Base-by-base conservation (phyloP, 2,329 filamentous ascomycete genomes). In the Aotearoamyces nothofagi region DNA sequence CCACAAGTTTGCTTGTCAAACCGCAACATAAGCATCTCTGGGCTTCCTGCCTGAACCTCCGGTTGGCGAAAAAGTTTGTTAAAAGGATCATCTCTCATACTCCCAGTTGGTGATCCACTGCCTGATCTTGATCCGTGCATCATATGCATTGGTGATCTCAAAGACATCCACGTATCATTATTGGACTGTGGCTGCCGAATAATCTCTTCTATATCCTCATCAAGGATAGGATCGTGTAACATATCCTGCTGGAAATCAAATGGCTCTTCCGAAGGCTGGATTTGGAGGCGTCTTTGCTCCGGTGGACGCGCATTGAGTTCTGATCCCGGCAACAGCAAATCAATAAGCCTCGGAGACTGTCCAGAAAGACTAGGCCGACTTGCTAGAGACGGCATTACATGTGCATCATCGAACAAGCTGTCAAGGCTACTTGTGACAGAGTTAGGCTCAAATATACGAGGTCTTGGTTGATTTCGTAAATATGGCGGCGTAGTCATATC, bases 1-100 rank as follows among this genome's bases (percentile, higher is more conserved):
- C 73, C 73, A 44, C 75, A 80, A 0, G 75, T 80, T 32, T 73
- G 56, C 38, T 60, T 63, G 42, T 78, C 69, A 41, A 76, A 80
- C 15, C 70, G 63, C 28, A 68, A 47, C 28, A 70, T 63, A 13
- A 79, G 53, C 56, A 69, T 67, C 37, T 78, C 74, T 7, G 65
- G 60, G 31, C 68, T 70, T 20, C 54, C 57, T 17, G 56, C 46
- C 31, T 56, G 50, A 15, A 72, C 50, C n/a, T 52, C 49, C 4
- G 63, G 64, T 31, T 64, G 56, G 13, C 46, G 46, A 24, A 59
- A 56, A 4, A 66, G 47, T 15, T 44, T 44, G 17, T 39, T 39
- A 24, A 44, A 38, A 4, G 33, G 33, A 20, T 45, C 36, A 23
- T 40, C 39, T 12, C 36, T 31, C 11, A 15, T 31, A 4, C 22